phyloP scores from a whole-genome alignment of 1,284 basidiomycete species.

The Coniferiporia sulphurascens region DNA sequence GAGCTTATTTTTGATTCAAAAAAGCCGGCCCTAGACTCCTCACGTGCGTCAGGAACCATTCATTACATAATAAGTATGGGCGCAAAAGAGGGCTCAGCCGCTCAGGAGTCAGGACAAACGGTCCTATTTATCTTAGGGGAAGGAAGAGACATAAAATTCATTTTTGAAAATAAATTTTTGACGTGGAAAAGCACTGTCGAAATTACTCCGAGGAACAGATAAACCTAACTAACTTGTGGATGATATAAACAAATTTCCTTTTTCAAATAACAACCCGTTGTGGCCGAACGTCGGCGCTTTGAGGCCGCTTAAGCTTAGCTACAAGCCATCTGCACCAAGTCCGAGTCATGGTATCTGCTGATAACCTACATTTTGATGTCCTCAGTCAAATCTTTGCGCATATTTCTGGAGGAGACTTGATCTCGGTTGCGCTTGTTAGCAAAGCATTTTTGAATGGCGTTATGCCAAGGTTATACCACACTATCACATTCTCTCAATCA shows the following conservation, averaged over 20 bases:
- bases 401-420: conserved; percentile 50
- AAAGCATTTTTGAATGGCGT: conserved; percentile 56
- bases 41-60: too few species aligned
- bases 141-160: too few species aligned
- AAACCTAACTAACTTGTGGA: too few species aligned
- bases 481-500: conserved; percentile 44
- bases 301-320: background rate
- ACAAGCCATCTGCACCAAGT: background rate
- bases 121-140: too few species aligned
- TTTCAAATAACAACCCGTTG: too few species aligned
- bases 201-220: background rate
- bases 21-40: too few species aligned
- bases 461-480: conserved; percentile 55
- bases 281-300: too few species aligned
- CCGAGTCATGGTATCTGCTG: conserved; percentile 51
- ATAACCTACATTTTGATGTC: conserved; percentile 65
- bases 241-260: too few species aligned
- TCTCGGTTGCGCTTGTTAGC: conserved; percentile 55
- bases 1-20: background rate
- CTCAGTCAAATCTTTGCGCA: conserved; percentile 56
- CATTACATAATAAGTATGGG: too few species aligned
- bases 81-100: too few species aligned
- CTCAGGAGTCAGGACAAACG: too few species aligned
- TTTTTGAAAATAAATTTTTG: background rate
- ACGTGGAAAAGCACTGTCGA: background rate